Conservation (phyloP, 139 green algal species). For the Chlamydomonas sphaeroides region DNA sequence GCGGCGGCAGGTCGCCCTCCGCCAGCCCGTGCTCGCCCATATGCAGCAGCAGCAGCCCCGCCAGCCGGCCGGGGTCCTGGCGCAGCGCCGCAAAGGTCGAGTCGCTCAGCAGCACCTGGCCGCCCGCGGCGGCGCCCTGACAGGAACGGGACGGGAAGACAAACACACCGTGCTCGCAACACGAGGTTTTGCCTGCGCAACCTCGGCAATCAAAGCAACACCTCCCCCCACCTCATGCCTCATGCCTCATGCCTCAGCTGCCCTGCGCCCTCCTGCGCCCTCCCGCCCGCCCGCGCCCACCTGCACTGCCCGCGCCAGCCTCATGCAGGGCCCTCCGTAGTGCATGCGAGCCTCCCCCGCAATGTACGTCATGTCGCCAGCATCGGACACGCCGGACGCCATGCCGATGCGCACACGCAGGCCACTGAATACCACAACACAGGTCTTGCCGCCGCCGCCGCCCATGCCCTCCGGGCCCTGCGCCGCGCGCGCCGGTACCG, state of each 20-base stretch:
- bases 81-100: conserved; percentile 10
- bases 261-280: too few species aligned
- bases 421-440: conserved; percentile 4
- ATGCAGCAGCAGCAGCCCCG: background rate
- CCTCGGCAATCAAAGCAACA: too few species aligned
- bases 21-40: conserved; percentile 24
- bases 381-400: background rate
- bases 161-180: too few species aligned
- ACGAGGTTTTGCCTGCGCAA: too few species aligned
- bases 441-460: too few species aligned
- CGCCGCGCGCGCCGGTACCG: too few species aligned
- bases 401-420: conserved; percentile 16
- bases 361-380: conserved; percentile 3
- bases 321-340: conserved; percentile 23
- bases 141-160: too few species aligned
- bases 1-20: background rate
- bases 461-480: too few species aligned
- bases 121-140: conserved; percentile 16
- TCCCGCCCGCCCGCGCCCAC: too few species aligned
- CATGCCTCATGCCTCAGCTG: too few species aligned
- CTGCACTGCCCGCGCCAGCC: background rate
- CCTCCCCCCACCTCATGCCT: too few species aligned
- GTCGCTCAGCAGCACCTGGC: conserved; percentile 12
- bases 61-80: background rate
- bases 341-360: background rate